Percentiles rank a stretch among this genome's conserved stretches.
Evolutionary conservation across 176 grass and related monocot species (phyloP).

Genomic region (Carex parvula): DNA sequence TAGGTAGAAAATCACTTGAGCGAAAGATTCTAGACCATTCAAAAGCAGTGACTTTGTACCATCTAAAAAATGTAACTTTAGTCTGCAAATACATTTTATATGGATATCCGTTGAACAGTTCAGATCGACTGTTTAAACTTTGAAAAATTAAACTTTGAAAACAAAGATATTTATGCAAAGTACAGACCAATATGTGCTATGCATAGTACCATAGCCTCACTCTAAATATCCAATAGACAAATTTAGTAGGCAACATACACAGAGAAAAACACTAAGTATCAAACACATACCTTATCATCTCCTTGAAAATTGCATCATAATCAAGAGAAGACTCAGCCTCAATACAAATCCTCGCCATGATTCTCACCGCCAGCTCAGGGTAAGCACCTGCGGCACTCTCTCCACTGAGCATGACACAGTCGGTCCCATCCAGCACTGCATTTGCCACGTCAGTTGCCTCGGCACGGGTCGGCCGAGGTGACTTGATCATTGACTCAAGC

Average conservation of each 20-base stretch:
- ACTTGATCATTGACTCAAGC: conserved; percentile 97
- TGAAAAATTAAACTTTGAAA: too few relatives aligned
- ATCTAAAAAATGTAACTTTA: too few relatives aligned
- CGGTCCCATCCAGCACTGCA: conserved; percentile 84
- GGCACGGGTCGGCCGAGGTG: conserved; percentile 76
- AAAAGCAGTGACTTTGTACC: too few relatives aligned
- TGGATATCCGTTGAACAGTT: too few relatives aligned
- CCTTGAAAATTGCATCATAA: conserved; percentile 70
- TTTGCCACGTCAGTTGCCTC: conserved; percentile 96
- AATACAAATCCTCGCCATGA: conserved; percentile 80
- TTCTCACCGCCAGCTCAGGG: conserved; percentile 86
- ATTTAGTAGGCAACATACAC: background rate
- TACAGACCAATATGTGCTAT: too few relatives aligned
- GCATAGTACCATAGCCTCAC: too few relatives aligned
- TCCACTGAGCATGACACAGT: conserved; percentile 95
- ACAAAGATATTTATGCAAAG: too few relatives aligned
- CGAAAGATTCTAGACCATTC: too few relatives aligned
- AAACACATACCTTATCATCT: conserved; percentile 42
- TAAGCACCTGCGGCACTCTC: conserved; percentile 88
- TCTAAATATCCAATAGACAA: background rate
- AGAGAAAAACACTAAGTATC: background rate
- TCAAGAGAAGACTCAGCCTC: conserved; percentile 91
- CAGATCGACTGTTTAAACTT: too few relatives aligned
- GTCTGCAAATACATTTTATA: too few relatives aligned
- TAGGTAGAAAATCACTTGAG: too few relatives aligned